These are phyloP conservation scores for Globisporangium recalcitrans DNA, from an alignment of 352 stramenopile genomes.

Conservation along the genomic window DNA sequence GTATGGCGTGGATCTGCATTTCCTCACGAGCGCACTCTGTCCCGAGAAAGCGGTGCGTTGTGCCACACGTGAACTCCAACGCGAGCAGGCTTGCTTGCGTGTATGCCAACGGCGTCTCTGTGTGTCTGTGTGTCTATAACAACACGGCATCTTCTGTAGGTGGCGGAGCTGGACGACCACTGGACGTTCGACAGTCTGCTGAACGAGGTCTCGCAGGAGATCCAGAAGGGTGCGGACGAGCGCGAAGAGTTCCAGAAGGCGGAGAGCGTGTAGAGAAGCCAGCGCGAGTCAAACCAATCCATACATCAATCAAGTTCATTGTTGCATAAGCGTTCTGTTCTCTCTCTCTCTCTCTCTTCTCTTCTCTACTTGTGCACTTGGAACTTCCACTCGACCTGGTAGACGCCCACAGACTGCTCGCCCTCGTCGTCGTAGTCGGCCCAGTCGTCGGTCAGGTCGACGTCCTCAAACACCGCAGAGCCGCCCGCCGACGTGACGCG, in stretches of 20 bases:
- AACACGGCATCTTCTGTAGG: slow-evolving; percentile 22
- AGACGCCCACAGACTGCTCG: slow-evolving; percentile 70
- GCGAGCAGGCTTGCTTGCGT: background rate
- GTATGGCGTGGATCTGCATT: slow-evolving; percentile 56
- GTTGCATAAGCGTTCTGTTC: background rate
- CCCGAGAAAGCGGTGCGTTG: slow-evolving; percentile 59
- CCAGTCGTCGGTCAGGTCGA: slow-evolving; percentile 82
- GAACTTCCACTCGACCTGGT: slow-evolving; percentile 79
- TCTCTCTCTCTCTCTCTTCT: background rate
- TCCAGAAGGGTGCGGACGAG: slow-evolving; percentile 74
- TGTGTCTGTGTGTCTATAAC: background rate
- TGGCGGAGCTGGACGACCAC: slow-evolving; percentile 55
- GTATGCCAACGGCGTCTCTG: background rate
- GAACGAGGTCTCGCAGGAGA: slow-evolving; percentile 75
- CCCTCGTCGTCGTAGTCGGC: slow-evolving; percentile 83
- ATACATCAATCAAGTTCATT: background rate
- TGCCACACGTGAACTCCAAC: background rate
- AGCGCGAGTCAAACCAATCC: background rate
- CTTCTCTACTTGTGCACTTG: slow-evolving; percentile 61
- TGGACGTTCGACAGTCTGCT: slow-evolving; percentile 77
- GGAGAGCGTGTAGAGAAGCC: slow-evolving; percentile 19
- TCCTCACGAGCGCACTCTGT: slow-evolving; percentile 61
- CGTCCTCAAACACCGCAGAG: slow-evolving; percentile 69
- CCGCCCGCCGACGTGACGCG: slow-evolving; percentile 51
- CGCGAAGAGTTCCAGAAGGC: slow-evolving; percentile 60